A percentile compares a stretch with the other conserved stretches of the same genome.
Conservation (phyloP, 2,329 filamentous ascomycete species). For the Fusarium haematococcum region DNA sequence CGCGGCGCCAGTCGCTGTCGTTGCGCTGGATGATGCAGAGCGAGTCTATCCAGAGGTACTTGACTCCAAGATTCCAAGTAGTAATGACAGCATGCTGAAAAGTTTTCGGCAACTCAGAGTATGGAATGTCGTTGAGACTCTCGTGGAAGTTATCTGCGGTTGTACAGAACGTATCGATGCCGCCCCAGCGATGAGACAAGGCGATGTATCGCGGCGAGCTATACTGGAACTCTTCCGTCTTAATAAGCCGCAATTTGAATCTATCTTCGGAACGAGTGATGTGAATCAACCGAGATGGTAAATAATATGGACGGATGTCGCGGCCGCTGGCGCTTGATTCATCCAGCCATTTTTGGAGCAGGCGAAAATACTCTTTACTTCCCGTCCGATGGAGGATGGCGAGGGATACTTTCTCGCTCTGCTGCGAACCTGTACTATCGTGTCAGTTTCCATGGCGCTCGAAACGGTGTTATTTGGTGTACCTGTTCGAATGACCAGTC, state of each 20-base stretch:
- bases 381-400: background rate
- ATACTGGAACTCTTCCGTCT: background rate
- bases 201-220: background rate
- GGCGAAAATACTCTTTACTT: background rate
- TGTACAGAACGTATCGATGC: background rate
- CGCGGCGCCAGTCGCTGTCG: background rate
- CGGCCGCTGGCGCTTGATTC: background rate
- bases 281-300: background rate
- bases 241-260: background rate
- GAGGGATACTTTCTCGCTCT: background rate
- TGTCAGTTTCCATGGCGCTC: background rate
- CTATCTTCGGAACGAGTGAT: background rate
- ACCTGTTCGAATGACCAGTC: background rate
- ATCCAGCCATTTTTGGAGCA: background rate
- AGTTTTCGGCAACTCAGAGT: background rate
- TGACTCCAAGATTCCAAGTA: background rate
- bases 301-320: background rate
- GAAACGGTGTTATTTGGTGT: background rate
- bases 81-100: background rate
- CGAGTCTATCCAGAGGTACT: background rate
- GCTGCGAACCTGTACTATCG: background rate
- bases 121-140: background rate
- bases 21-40: background rate
- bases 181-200: background rate
- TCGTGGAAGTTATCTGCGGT: background rate